These are phyloP conservation scores for Zymoseptoria crescenta DNA, from an alignment of 2,329 filamentous ascomycete species.

Conservation along the genomic window DNA sequence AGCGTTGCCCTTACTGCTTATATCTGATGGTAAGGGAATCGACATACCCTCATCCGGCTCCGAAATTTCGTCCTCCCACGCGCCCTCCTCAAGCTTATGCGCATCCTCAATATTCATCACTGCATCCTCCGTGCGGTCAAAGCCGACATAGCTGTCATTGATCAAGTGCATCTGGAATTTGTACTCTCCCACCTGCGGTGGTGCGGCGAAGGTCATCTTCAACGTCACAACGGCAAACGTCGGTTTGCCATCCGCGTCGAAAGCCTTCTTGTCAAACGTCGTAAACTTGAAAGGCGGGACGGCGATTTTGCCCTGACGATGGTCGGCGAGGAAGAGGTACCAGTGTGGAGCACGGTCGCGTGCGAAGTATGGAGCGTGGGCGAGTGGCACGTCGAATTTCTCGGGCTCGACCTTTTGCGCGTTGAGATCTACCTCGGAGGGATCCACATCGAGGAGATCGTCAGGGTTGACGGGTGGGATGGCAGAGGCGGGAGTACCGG, in stretches of 20 bases:
- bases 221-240: constrained; percentile 94
- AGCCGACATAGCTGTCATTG: constrained; percentile 90
- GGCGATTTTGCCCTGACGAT: constrained; percentile 89
- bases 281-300: constrained; percentile 95
- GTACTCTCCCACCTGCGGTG: constrained; percentile 85
- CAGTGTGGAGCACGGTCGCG: constrained; percentile 84
- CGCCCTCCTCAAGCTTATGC: constrained; percentile 69
- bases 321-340: constrained; percentile 91
- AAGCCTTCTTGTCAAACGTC: constrained; percentile 82
- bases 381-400: constrained; percentile 70
- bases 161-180: constrained; percentile 90
- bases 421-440: constrained; percentile 84
- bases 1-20: constrained; percentile 7
- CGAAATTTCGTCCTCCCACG: constrained; percentile 78
- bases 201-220: constrained; percentile 94
- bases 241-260: constrained; percentile 67
- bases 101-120: constrained; percentile 83
- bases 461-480: constrained; percentile 66
- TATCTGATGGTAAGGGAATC: not conserved
- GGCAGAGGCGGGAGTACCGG: constrained; percentile 57
- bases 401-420: constrained; percentile 62
- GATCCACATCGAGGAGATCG: constrained; percentile 85
- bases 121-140: constrained; percentile 87
- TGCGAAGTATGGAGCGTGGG: constrained; percentile 81
- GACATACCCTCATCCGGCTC: constrained; percentile 92